Conservation (phyloP, 805 yeast genomes). For the Pichia scutulata region DNA sequence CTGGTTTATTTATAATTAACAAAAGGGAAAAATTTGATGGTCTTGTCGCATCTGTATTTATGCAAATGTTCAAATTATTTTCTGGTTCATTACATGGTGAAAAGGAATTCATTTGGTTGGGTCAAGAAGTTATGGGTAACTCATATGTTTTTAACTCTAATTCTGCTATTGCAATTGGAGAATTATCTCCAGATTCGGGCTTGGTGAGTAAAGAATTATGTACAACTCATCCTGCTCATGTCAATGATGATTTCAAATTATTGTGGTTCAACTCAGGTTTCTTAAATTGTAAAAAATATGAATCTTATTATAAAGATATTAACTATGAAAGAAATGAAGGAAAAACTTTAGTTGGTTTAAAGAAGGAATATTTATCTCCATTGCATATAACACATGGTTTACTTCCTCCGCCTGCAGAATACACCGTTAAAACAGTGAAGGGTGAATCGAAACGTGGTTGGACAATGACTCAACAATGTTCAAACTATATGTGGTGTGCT, state of each 20-base stretch:
- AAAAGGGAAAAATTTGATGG: slow-evolving; percentile 43
- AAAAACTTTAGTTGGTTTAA: slow-evolving; percentile 24
- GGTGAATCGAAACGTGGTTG: slow-evolving; percentile 48
- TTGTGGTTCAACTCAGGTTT: slow-evolving; percentile 71
- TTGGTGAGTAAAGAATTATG: slow-evolving; percentile 37
- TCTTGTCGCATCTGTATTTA: slow-evolving; percentile 34
- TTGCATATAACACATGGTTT: slow-evolving; percentile 38
- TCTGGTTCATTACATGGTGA: slow-evolving; percentile 64
- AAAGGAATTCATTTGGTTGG: slow-evolving; percentile 72
- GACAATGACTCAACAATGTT: slow-evolving; percentile 48
- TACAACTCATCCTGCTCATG: slow-evolving; percentile 58
- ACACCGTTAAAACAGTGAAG: slow-evolving; percentile 16
- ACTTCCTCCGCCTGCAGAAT: slow-evolving; percentile 45
- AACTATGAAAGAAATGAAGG: slow-evolving; percentile 24
- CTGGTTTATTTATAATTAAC: slow-evolving; percentile 42
- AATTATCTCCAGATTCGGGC: slow-evolving; percentile 18
- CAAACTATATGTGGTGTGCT: slow-evolving; percentile 54
- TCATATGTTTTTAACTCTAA: slow-evolving; percentile 41
- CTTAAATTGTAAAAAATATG: slow-evolving; percentile 45
- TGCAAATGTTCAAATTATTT: slow-evolving; percentile 37
- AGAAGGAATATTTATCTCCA: slow-evolving; percentile 32
- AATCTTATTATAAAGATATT: slow-evolving; percentile 33
- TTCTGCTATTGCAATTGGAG: slow-evolving; percentile 55
- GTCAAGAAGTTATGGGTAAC: slow-evolving; percentile 51
- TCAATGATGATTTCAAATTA: slow-evolving; percentile 43